These are phyloP conservation scores for Chenopodium berlandieri DNA, from an alignment of 148 eudicot species.

Conservation along the genomic window DNA sequence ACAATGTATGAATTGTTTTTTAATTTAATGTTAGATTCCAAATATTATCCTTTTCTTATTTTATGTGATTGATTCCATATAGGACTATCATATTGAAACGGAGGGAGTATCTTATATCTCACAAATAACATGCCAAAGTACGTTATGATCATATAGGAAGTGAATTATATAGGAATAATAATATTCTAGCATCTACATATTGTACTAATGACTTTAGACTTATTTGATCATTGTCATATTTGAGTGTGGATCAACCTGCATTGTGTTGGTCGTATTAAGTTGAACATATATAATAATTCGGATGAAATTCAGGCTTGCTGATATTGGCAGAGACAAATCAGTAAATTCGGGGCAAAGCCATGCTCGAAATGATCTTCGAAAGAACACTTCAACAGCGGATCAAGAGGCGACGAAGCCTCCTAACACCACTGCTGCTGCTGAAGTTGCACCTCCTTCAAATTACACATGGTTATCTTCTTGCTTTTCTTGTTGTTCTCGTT, in stretches of 20 bases:
- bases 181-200: not conserved
- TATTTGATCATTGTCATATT: not conserved
- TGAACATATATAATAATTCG: not conserved
- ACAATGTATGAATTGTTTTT: too few species aligned
- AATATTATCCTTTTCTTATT: too few species aligned
- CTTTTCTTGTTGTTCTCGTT: conserved; percentile 40
- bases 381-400: conserved; percentile 13
- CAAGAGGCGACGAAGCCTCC: conserved; percentile 26
- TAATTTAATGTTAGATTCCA: too few species aligned
- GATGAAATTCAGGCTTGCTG: conserved; percentile 39
- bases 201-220: not conserved
- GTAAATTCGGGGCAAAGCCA: conserved; percentile 29
- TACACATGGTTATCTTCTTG: conserved; percentile 33
- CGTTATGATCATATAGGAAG: not conserved
- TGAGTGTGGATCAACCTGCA: not conserved
- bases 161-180: too few species aligned
- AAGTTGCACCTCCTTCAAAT: conserved; percentile 16
- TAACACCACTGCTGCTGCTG: conserved; percentile 9
- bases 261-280: not conserved
- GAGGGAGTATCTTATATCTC: too few species aligned
- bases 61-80: too few species aligned
- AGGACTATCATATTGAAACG: too few species aligned
- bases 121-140: too few species aligned
- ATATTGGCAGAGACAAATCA: conserved; percentile 34
- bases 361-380: conserved; percentile 22